phyloP scores from a whole-genome alignment of 1,284 basidiomycete genomes.

The Irpex sp. region DNA sequence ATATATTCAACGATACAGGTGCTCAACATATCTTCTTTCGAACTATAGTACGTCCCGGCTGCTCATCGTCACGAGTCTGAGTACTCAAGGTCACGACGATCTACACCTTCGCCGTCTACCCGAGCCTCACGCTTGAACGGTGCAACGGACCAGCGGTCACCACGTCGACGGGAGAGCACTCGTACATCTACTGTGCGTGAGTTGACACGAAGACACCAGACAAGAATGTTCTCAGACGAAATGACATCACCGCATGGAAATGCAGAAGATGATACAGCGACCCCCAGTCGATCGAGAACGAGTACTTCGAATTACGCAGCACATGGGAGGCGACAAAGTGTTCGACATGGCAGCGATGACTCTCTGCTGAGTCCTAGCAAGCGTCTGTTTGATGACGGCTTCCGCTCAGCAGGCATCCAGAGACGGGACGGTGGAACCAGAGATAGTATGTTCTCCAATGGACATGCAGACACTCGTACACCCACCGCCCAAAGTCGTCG shows the following conservation, averaged over 20 bases:
- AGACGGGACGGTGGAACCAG: constrained; percentile 22
- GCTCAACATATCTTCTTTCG: constrained; percentile 1
- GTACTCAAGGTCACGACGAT: constrained; percentile 15
- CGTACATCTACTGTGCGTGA: constrained; percentile 44
- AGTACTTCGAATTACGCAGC: constrained; percentile 9
- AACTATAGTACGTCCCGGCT: constrained; percentile 16
- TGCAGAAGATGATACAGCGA: constrained; percentile 19
- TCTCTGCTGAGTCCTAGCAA: constrained; percentile 48
- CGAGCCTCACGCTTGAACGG: constrained; percentile 10
- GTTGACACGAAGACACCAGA: constrained; percentile 43
- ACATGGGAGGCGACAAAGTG: constrained; percentile 40
- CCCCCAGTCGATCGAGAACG: constrained; percentile 3
- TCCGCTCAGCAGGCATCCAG: constrained; percentile 67
- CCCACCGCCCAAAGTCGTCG: neutral
- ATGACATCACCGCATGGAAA: constrained; percentile 27
- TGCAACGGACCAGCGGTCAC: constrained; percentile 19
- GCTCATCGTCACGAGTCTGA: constrained; percentile 20
- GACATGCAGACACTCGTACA: constrained; percentile 2
- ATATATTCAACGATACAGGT: constrained; percentile 41
- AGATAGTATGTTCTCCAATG: constrained; percentile 36
- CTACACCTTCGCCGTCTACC: constrained; percentile 21
- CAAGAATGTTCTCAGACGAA: constrained; percentile 45
- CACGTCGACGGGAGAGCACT: constrained; percentile 28
- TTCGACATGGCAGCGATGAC: constrained; percentile 65
- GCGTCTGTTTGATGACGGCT: constrained; percentile 63